Evolutionary conservation across 345 rosid genomes (phyloP).

Genomic region (Punica granatum): DNA sequence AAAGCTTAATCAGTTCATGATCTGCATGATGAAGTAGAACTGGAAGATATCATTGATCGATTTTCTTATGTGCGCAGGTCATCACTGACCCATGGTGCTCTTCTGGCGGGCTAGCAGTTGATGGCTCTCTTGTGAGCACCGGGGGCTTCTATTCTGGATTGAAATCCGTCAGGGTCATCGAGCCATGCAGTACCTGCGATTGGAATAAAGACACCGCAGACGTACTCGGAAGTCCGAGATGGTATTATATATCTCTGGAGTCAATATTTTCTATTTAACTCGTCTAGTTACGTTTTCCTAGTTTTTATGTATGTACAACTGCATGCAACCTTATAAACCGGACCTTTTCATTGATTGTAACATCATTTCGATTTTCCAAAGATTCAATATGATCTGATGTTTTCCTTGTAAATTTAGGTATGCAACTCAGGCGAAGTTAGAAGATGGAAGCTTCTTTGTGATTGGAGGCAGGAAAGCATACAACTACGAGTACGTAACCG

Average conservation of each 20-base stretch:
- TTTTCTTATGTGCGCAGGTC: slow-evolving; percentile 25
- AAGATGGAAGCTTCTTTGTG: slow-evolving; percentile 63
- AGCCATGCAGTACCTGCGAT: slow-evolving; percentile 23
- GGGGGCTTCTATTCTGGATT: slow-evolving; percentile 73
- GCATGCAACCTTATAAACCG: too few species aligned
- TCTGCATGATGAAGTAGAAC: not conserved
- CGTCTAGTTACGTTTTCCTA: too few species aligned
- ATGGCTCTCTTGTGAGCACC: slow-evolving; percentile 65
- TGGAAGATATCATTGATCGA: not conserved
- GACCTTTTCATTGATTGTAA: too few species aligned
- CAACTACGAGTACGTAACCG: slow-evolving; percentile 70
- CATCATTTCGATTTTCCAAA: too few species aligned
- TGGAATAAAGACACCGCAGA: slow-evolving; percentile 73
- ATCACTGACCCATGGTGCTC: slow-evolving; percentile 93
- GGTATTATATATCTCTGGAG: slow-evolving; percentile 36
- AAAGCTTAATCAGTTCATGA: too few species aligned
- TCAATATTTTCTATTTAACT: not conserved
- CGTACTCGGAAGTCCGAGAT: slow-evolving; percentile 62
- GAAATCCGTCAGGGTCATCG: slow-evolving; percentile 50
- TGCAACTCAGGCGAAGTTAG: slow-evolving; percentile 63
- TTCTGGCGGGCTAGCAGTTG: slow-evolving; percentile 63
- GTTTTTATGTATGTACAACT: too few species aligned
- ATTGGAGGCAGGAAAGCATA: slow-evolving; percentile 75
- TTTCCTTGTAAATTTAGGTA: slow-evolving; percentile 23
- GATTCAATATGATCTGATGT: not conserved